Base-by-base conservation (phyloP, 371 early-diverging fungal genomes). In the Syncephalis plumigaleata region DNA sequence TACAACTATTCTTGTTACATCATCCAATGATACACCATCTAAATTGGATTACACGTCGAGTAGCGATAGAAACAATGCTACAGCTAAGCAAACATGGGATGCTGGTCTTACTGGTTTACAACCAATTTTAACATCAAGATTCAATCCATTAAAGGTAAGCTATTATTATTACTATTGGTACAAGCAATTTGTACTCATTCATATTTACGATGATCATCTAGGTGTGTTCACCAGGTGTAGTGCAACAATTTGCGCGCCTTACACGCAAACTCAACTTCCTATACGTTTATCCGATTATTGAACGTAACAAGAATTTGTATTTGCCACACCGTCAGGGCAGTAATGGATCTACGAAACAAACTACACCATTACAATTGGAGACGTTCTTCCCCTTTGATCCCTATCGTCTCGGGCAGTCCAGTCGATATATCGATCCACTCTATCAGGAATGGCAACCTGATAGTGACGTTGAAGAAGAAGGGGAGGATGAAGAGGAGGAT, bases 311-410 rank as follows among this genome's bases (percentile, higher is more conserved):
- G 58, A 61, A 66, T 24, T 36, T 65, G 16, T 61, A 65, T 47
- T 53, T 72, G 16, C 58, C 61, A 31, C 11, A 4, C 11, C 31
- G 31, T 31, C 31, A 31, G n/a, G n/a, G n/a, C 11, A 31, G 11
- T 31, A 31, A 31, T 11, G 11, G 11, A 31, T 31, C 31, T 7
- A 31, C 11, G 31, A 38, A 13, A 36, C 9, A 22, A 13, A 8
- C 8, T 48, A 44, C 1, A 42, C 47, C n/a, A 21, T 40, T 39
- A 31, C 50, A 25, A 20, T 20, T 17, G 22, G 52, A 39, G 46
- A 36, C 84, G 0, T 91, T 91, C 57, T 94, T 94, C 61, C 95
- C 95, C 4, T 94, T 91, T 48, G 95, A 94, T 55, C 95, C 95
- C 15, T 81, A 84, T 56, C 66, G 74, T n/a, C 64, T 91, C 2